Percentiles rank a stretch among this genome's conserved stretches.
phyloP scores from a whole-genome alignment of 352 stramenopile genomes.

The Elongisporangium undulatum region DNA sequence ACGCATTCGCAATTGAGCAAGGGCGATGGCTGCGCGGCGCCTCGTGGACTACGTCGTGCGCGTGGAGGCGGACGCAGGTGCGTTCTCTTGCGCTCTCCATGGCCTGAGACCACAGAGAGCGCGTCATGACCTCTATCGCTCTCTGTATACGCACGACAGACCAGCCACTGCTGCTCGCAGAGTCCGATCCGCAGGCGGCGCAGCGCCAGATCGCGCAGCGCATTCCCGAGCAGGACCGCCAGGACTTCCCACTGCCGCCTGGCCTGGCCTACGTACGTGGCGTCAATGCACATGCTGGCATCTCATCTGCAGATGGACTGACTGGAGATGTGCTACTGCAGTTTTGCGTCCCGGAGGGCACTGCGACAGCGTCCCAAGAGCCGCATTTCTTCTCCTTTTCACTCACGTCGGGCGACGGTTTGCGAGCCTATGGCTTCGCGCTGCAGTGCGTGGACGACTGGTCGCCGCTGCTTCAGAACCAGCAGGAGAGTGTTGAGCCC shows the following conservation, averaged over 20 bases:
- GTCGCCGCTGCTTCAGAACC: not conserved
- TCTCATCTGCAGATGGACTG: not conserved
- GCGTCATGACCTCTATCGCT: too few species aligned
- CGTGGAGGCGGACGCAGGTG: not conserved
- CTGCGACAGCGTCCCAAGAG: conserved; percentile 48
- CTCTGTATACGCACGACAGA: not conserved
- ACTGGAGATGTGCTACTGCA: conserved; percentile 11
- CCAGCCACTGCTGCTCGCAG: not conserved
- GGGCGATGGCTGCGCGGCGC: not conserved
- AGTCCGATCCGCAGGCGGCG: conserved; percentile 70
- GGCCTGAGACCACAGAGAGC: too few species aligned
- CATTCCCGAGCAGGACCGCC: conserved; percentile 67
- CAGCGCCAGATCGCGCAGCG: conserved; percentile 89
- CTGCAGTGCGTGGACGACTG: conserved; percentile 51
- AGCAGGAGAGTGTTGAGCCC: not conserved
- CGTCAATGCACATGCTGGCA: not conserved
- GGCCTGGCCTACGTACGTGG: conserved; percentile 59
- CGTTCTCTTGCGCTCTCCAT: not conserved
- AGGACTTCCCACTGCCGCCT: conserved; percentile 61
- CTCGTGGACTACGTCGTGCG: not conserved
- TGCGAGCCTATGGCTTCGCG: conserved; percentile 66
- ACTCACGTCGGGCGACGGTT: conserved; percentile 67
- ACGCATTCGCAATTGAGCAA: not conserved
- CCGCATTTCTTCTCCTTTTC: conserved; percentile 80
- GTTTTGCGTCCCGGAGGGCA: conserved; percentile 72